These are phyloP conservation scores for Sindora glabra DNA, from an alignment of 306 rosid genomes.

Conservation along the genomic window DNA sequence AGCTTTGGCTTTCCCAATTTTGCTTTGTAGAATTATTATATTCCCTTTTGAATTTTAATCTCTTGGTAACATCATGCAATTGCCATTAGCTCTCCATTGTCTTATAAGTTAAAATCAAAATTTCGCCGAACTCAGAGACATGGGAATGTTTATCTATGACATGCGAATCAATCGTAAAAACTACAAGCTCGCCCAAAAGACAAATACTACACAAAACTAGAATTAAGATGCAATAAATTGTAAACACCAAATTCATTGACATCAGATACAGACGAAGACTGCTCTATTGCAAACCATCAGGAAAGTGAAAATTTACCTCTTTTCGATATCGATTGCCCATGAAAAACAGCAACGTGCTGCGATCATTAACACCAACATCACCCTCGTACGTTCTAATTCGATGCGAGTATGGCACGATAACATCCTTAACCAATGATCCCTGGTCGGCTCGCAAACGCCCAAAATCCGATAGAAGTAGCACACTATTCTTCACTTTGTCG, in stretches of 20 bases:
- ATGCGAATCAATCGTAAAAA: neutral
- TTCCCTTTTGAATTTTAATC: too few relatives aligned
- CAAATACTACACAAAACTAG: neutral
- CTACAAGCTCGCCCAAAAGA: neutral
- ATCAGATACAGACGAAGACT: neutral
- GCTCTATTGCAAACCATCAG: neutral
- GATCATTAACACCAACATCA: slow-evolving; percentile 36
- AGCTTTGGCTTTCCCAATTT: too few relatives aligned
- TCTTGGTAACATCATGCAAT: neutral
- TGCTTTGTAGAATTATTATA: too few relatives aligned
- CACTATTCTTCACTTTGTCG: slow-evolving; percentile 50
- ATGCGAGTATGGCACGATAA: slow-evolving; percentile 79
- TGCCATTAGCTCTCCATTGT: neutral
- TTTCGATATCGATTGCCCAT: slow-evolving; percentile 95
- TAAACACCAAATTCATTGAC: neutral
- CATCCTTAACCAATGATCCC: slow-evolving; percentile 83
- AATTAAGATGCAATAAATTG: neutral
- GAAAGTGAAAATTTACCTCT: too few relatives aligned
- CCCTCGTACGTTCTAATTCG: slow-evolving; percentile 54
- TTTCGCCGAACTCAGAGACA: neutral
- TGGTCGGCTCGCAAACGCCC: slow-evolving; percentile 75
- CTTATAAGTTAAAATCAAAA: neutral
- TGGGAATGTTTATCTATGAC: neutral
- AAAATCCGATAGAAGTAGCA: slow-evolving; percentile 74
- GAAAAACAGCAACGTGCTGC: slow-evolving; percentile 70